Conservation (phyloP, 805 yeast genomes). For the Metschnikowia borealis region DNA sequence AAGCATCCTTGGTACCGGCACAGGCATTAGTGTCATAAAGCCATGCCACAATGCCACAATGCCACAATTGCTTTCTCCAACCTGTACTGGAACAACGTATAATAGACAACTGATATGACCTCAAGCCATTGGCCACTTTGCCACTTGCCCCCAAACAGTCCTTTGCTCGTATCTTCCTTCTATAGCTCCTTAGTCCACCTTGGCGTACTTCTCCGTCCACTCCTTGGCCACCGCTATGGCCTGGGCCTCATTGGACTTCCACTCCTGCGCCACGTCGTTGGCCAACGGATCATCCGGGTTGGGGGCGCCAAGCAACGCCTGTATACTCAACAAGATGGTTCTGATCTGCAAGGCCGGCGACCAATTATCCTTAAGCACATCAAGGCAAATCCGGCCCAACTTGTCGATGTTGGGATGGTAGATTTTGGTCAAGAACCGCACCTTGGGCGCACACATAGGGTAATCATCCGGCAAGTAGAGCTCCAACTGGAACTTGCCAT, state of each 20-base stretch:
- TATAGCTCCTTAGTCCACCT: not conserved
- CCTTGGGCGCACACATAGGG: conserved; percentile 97
- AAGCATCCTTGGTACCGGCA: no score
- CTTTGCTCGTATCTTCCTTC: not conserved
- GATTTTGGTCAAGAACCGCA: conserved; percentile 86
- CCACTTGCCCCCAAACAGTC: no score
- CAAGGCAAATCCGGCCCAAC: conserved; percentile 91
- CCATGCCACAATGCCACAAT: no score
- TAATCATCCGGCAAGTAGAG: conserved; percentile 92
- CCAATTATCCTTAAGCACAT: conserved; percentile 94
- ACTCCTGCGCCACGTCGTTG: conserved; percentile 94
- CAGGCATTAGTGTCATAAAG: no score
- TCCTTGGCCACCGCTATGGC: conserved; percentile 80
- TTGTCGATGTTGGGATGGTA: conserved; percentile 97
- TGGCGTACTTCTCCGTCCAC: conserved; percentile 67
- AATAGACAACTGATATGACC: no score
- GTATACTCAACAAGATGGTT: conserved; percentile 85
- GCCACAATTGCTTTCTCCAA: no score
- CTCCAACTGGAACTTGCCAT: conserved; percentile 76
- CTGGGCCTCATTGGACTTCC: conserved; percentile 79
- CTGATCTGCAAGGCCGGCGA: conserved; percentile 96
- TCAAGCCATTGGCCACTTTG: no score
- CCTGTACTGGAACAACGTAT: no score
- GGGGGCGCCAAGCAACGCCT: conserved; percentile 91
- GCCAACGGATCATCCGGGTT: conserved; percentile 98